Conservation (phyloP, 164 flowering plant genomes). For the Sedum album region DNA sequence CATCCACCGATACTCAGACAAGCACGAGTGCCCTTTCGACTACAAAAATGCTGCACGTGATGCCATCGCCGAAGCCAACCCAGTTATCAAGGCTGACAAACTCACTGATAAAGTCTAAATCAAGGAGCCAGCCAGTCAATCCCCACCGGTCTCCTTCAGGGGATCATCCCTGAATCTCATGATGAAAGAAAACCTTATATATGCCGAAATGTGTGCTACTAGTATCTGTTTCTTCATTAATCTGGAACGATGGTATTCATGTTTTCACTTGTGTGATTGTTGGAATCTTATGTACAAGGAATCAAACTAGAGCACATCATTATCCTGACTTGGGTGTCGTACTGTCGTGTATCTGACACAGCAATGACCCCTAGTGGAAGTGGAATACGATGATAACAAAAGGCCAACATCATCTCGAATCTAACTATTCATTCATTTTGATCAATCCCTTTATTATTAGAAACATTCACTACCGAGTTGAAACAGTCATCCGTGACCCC, state of each 20-base stretch:
- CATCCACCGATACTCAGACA: constrained; percentile 29
- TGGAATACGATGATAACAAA: background rate
- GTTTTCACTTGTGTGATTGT: background rate
- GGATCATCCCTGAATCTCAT: background rate
- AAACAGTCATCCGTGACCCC: background rate
- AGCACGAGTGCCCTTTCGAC: constrained; percentile 22
- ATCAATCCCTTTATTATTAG: too few relatives aligned
- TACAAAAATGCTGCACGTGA: constrained; percentile 20
- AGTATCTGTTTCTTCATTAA: background rate
- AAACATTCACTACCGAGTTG: too few relatives aligned
- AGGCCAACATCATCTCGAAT: background rate
- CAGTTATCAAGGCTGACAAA: constrained; percentile 24
- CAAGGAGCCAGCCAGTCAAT: background rate
- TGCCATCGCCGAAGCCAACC: constrained; percentile 25
- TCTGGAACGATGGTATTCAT: background rate
- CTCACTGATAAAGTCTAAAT: constrained; percentile 13
- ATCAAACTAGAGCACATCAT: background rate
- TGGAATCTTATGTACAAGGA: background rate
- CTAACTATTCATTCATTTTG: background rate
- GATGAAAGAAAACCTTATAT: background rate
- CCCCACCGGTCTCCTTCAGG: background rate
- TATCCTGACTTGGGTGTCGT: too few relatives aligned
- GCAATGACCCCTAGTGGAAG: background rate
- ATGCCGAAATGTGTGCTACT: background rate
- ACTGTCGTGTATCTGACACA: background rate